These are phyloP conservation scores for Cladobotryum mycophilum DNA, from an alignment of 2,329 filamentous ascomycete genomes.

Conservation along the genomic window DNA sequence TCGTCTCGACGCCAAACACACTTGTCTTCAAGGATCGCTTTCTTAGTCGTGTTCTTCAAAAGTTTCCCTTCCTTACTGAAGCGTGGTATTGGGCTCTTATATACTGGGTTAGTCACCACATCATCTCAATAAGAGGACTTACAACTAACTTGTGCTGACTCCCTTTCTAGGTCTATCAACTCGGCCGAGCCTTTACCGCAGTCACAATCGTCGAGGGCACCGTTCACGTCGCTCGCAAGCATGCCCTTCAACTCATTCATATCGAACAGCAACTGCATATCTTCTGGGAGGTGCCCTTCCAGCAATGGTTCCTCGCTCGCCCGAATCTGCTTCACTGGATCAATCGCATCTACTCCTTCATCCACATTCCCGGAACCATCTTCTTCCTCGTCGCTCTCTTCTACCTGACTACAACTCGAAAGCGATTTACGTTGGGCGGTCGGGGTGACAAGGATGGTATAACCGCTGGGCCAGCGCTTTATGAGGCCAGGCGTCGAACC, in stretches of 20 bases:
- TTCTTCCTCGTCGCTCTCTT: constrained; percentile 59
- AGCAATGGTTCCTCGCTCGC: constrained; percentile 43
- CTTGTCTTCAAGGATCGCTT: constrained; percentile 26
- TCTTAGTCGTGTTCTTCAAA: constrained; percentile 48
- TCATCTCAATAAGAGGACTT: neutral
- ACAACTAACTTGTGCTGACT: neutral
- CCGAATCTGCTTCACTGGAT: constrained; percentile 59
- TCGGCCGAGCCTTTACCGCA: constrained; percentile 66
- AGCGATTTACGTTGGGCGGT: constrained; percentile 31
- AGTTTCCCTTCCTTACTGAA: constrained; percentile 67
- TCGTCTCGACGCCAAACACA: constrained; percentile 28
- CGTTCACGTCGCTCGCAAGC: constrained; percentile 60
- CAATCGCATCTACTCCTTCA: constrained; percentile 69
- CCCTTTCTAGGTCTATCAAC: constrained; percentile 57
- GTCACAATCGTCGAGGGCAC: constrained; percentile 62
- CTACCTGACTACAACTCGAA: constrained; percentile 61
- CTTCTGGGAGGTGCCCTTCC: constrained; percentile 59
- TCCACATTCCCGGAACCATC: constrained; percentile 72
- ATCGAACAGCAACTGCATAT: constrained; percentile 59
- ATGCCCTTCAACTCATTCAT: constrained; percentile 61
- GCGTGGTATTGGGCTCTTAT: constrained; percentile 73
- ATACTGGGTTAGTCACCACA: constrained; percentile 60
- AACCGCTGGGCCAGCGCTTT: constrained; percentile 39
- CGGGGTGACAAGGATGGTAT: constrained; percentile 24
- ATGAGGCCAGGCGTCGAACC: constrained; percentile 50